Evolutionary conservation across 495 filamentous ascomycete species (phyloP), one percentile per base, ranked within the genome.

Genomic region (Aspergillus nidulans): DNA sequence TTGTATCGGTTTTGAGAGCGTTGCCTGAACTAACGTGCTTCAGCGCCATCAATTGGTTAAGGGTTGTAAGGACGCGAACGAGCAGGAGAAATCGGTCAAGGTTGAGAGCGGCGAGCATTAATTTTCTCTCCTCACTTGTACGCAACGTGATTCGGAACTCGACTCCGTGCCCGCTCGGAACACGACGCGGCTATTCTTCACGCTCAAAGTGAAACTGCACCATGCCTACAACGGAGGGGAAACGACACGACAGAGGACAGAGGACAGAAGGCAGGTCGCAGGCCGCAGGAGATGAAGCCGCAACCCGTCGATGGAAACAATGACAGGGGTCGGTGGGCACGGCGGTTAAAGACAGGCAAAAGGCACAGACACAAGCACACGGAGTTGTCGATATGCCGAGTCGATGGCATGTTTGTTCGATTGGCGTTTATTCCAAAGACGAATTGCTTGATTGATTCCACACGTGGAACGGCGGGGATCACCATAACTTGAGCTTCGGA

Each of bases 21-120:
- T n/a, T n/a, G n/a, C n/a, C 9, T 19, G 24, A 24, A 49, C 64
- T 68, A 55, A 67, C 53, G 6, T 5, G 3, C 15, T 41, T n/a
- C 61, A 97, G 92, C 81, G 92, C 62, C 94, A 97, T 76, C 85
- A 89, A 40, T 81, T 97, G 8, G 92, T 97, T 58, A 97, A 97
- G 71, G 91, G 90, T 23, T 97, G 94, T 32, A 78, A 76, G 39
- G 79, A 72, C 9, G 8, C 30, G 6, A 34, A 34, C 41, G 70
- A 69, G 34, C 58, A 52, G 9, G 15, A 48, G 32, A 39, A 53
- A 51, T 18, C 51, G 49, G 48, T 55, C 42, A 62, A 64, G 51
- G 57, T 45, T 25, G 53, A 56, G 25, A 45, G 55, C 10, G 46
- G 36, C 24, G 49, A 51, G 10, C 45, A 54, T n/a, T 63, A 39